These are phyloP conservation scores for Bruguiera parviflora DNA, from an alignment of 345 rosid species.

Conservation along the genomic window DNA sequence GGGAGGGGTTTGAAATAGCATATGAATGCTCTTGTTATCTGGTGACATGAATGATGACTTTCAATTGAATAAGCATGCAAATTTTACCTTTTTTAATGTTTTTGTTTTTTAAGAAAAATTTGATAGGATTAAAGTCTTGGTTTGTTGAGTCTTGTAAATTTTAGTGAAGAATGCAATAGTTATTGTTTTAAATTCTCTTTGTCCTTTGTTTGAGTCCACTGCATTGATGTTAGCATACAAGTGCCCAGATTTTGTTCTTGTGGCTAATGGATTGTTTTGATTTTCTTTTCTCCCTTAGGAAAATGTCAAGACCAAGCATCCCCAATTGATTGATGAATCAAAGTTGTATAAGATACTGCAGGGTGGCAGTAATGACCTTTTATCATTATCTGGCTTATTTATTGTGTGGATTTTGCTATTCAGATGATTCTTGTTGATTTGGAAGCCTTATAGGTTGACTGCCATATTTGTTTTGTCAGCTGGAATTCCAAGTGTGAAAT, in stretches of 20 bases:
- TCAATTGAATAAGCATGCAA: too few relatives aligned
- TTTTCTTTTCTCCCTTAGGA: slow-evolving; percentile 42
- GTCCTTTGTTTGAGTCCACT: not conserved
- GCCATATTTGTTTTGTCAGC: slow-evolving; percentile 39
- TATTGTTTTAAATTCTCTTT: not conserved
- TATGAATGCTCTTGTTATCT: too few relatives aligned
- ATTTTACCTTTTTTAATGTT: too few relatives aligned
- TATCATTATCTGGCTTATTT: not conserved
- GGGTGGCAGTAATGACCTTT: slow-evolving; percentile 68
- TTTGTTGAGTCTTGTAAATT: not conserved
- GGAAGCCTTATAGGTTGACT: not conserved
- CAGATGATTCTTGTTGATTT: not conserved
- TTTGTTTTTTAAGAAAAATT: not conserved
- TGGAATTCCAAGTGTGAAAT: slow-evolving; percentile 71
- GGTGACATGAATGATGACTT: too few relatives aligned
- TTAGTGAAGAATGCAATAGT: not conserved
- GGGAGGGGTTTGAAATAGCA: too few relatives aligned
- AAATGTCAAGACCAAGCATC: slow-evolving; percentile 88
- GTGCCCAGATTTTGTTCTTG: not conserved
- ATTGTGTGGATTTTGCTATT: not conserved
- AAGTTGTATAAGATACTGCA: slow-evolving; percentile 83
- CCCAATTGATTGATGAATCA: slow-evolving; percentile 78
- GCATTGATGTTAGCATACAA: not conserved
- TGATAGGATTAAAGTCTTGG: not conserved
- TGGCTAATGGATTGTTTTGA: not conserved